A percentile compares a stretch with the other conserved stretches of the same genome.
Conservation (phyloP, 352 stramenopile species). For the Thraustotheca clavata region DNA sequence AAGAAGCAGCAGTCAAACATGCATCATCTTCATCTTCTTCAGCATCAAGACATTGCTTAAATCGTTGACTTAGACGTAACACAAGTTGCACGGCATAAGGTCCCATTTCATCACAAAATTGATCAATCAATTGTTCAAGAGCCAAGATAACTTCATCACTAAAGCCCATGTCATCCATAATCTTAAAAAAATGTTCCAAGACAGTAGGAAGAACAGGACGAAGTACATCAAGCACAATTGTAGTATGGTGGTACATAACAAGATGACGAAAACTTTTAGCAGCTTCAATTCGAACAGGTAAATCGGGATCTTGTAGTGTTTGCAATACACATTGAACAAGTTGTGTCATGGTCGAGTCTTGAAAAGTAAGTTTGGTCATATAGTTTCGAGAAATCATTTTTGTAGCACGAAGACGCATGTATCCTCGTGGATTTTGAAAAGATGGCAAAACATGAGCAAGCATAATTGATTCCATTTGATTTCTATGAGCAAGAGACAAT, state of each 20-base stretch:
- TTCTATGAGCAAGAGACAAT: conserved; percentile 56
- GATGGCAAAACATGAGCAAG: conserved; percentile 73
- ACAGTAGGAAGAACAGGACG: conserved; percentile 74
- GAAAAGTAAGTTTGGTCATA: conserved; percentile 20
- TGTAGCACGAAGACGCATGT: conserved; percentile 71
- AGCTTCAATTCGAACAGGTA: conserved; percentile 85
- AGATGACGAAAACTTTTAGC: conserved; percentile 27
- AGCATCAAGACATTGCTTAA: conserved; percentile 66
- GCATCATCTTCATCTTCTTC: conserved; percentile 75
- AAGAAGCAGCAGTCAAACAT: conserved; percentile 66
- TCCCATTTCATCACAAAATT: conserved; percentile 82
- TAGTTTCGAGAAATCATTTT: conserved; percentile 52
- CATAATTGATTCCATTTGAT: conserved; percentile 64
- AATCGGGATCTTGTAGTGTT: conserved; percentile 50
- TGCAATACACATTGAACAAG: background rate
- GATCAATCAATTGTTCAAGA: conserved; percentile 64
- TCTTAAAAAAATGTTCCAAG: conserved; percentile 84
- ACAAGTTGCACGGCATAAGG: conserved; percentile 58
- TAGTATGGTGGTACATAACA: conserved; percentile 15
- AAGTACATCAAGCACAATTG: conserved; percentile 26
- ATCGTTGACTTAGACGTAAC: conserved; percentile 57
- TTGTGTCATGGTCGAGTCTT: conserved; percentile 16
- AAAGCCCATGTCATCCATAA: conserved; percentile 70
- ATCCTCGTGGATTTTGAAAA: conserved; percentile 63
- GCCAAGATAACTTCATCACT: conserved; percentile 82